Percentiles rank a stretch among this genome's conserved stretches.
These are phyloP conservation scores for Tuber aestivum DNA, from an alignment of 495 filamentous ascomycete genomes.

Conservation along the genomic window DNA sequence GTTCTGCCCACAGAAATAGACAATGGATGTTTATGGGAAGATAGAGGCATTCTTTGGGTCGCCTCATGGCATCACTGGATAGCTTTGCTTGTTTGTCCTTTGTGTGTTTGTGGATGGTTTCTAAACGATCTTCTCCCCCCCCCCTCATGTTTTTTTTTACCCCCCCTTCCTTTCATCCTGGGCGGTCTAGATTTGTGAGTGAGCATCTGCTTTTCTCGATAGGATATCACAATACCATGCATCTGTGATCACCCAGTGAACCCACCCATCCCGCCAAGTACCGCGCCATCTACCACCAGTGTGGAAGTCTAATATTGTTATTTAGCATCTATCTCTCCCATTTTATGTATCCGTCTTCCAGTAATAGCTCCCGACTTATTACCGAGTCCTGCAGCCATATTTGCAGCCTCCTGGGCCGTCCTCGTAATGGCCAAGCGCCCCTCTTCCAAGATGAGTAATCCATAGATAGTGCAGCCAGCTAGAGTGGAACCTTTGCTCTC, in stretches of 20 bases:
- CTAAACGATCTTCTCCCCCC: conserved; percentile 11
- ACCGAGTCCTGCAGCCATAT: conserved; percentile 67
- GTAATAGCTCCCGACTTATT: conserved; percentile 41
- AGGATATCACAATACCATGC: not conserved
- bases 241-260: not conserved
- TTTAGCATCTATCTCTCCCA: not conserved
- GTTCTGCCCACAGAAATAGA: not conserved
- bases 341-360: not conserved
- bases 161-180: not conserved
- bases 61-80: conserved; percentile 47
- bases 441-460: conserved; percentile 70
- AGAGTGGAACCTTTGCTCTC: conserved; percentile 75
- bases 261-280: not conserved
- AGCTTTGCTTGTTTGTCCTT: conserved; percentile 42
- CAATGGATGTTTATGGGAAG: conserved; percentile 31
- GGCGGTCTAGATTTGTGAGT: not conserved
- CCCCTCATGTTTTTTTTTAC: not conserved
- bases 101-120: conserved; percentile 42
- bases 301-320: not conserved
- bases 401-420: conserved; percentile 70
- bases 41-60: conserved; percentile 41
- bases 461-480: conserved; percentile 74
- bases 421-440: conserved; percentile 63
- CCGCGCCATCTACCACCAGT: not conserved
- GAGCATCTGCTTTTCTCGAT: not conserved